These are phyloP conservation scores for Lactifluus pinguis DNA, from an alignment of 768 basidiomycete genomes.

Conservation along the genomic window DNA sequence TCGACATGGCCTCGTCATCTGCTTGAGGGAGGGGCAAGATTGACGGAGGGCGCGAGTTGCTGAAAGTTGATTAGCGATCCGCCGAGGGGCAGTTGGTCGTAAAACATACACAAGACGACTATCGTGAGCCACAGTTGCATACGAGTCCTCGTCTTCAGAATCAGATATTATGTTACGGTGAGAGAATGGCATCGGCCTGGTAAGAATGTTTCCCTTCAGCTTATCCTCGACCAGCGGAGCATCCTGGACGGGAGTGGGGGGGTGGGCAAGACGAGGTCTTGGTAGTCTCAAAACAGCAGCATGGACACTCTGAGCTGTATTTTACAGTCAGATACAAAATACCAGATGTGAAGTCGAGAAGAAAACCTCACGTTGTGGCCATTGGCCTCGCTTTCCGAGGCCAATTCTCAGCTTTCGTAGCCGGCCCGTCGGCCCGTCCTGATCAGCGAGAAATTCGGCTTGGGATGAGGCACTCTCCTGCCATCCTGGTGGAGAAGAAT, in stretches of 20 bases:
- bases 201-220: neutral
- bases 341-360: neutral
- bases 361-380: neutral
- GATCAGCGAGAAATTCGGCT: conserved; percentile 52
- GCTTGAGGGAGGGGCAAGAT: conserved; percentile 29
- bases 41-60: conserved; percentile 45
- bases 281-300: conserved; percentile 6
- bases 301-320: conserved; percentile 4
- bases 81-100: neutral
- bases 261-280: neutral
- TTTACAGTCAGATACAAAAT: neutral
- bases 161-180: conserved; percentile 34
- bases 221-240: neutral
- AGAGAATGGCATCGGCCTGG: conserved; percentile 11
- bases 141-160: conserved; percentile 53
- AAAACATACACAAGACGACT: conserved; percentile 56
- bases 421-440: conserved; percentile 64
- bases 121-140: conserved; percentile 63
- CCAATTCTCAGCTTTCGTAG: conserved; percentile 42
- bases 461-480: conserved; percentile 43
- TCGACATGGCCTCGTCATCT: conserved; percentile 45
- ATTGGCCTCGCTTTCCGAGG: neutral
- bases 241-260: neutral
- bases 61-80: conserved; percentile 21
- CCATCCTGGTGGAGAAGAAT: conserved; percentile 54